These are phyloP conservation scores for Chytriomyces confervae DNA, from an alignment of 192 early-diverging fungal species.

Conservation along the genomic window DNA sequence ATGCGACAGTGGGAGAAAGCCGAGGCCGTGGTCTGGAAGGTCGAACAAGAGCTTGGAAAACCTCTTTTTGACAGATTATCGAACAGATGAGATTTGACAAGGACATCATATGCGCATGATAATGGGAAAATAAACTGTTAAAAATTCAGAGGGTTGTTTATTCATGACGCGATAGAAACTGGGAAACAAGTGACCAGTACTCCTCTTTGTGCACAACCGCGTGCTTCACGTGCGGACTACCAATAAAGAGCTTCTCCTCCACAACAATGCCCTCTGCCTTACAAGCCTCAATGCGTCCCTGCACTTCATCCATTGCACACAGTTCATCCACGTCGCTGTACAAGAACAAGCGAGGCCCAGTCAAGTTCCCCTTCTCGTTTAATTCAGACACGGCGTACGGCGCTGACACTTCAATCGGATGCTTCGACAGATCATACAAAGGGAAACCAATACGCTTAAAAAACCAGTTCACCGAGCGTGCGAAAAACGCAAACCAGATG, in stretches of 20 bases:
- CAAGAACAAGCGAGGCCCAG: constrained; percentile 3
- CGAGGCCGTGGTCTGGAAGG: constrained; percentile 24
- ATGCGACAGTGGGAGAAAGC: neutral
- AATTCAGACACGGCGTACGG: neutral
- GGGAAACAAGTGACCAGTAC: too few relatives aligned
- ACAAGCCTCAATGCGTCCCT: neutral
- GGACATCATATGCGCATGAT: too few relatives aligned
- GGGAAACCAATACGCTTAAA: too few relatives aligned
- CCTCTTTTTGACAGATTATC: constrained; percentile 21
- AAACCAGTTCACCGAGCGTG: too few relatives aligned
- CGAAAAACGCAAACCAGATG: too few relatives aligned
- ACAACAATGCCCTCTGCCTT: constrained; percentile 6
- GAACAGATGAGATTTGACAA: neutral
- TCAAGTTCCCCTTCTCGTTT: neutral
- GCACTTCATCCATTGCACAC: neutral
- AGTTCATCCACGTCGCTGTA: constrained; percentile 17
- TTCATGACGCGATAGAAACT: too few relatives aligned
- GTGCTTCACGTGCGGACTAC: constrained; percentile 20
- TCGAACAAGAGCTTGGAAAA: constrained; percentile 13
- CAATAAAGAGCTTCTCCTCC: neutral
- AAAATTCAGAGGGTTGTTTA: too few relatives aligned
- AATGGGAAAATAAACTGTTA: too few relatives aligned
- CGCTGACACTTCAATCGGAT: neutral
- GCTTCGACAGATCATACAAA: neutral
- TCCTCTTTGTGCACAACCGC: neutral